Evolutionary conservation across 2,329 filamentous ascomycete genomes (phyloP).

Genomic region (Allantophomopsis cytisporea): DNA sequence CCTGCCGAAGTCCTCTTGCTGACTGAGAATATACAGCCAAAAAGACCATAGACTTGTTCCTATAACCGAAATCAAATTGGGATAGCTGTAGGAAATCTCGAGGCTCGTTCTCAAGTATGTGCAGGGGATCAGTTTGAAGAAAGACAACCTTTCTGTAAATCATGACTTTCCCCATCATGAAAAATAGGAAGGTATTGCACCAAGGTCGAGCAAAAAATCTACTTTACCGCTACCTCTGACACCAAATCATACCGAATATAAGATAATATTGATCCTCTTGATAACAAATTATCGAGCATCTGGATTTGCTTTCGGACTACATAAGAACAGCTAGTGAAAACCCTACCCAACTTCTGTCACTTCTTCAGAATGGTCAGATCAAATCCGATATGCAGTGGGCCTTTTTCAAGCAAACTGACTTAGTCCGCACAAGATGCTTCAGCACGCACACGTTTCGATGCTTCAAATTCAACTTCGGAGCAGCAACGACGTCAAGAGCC

Average conservation of each 20-base stretch:
- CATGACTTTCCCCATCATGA: neutral
- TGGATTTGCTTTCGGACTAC: neutral
- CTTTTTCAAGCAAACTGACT: constrained; percentile 17
- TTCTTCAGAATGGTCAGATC: constrained; percentile 14
- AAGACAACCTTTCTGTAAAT: constrained; percentile 3
- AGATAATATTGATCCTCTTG: neutral
- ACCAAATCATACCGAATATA: constrained; percentile 3
- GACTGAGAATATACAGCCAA: constrained; percentile 2
- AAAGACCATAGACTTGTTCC: neutral
- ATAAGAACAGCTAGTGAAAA: constrained; percentile 1
- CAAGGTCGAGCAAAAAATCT: constrained; percentile 6
- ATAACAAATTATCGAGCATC: neutral
- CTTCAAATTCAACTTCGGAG: constrained; percentile 4
- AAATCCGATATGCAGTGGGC: constrained; percentile 19
- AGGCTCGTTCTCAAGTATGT: constrained; percentile 2
- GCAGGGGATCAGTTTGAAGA: constrained; percentile 1
- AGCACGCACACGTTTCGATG: constrained; percentile 5
- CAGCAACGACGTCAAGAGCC: constrained; percentile 7
- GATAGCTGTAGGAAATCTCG: constrained; percentile 1
- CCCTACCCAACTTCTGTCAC: constrained; percentile 9
- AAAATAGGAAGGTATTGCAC: neutral
- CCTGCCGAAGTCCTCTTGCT: neutral
- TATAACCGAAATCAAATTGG: constrained; percentile 5
- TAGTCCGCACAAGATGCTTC: constrained; percentile 11
- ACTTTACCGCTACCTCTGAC: constrained; percentile 6